Percentiles rank a stretch among this genome's conserved stretches.
Conservation (phyloP, 164 flowering plant species). For the Magnolia officinalis region DNA sequence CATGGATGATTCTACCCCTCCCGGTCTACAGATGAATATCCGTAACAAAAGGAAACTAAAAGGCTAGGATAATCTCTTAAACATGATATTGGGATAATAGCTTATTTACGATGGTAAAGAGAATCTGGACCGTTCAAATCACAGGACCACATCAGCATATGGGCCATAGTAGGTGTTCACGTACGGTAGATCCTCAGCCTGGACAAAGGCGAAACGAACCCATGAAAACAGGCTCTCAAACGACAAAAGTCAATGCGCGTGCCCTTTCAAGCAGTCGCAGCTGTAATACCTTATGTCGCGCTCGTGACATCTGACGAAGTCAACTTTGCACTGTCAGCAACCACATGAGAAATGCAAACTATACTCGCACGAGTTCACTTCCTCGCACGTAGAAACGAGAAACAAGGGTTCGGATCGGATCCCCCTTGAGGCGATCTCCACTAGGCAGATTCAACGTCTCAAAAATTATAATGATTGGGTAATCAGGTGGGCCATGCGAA, state of each 20-base stretch:
- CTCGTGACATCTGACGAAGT: not conserved
- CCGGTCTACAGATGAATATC: too few relatives aligned
- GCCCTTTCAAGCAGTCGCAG: not conserved
- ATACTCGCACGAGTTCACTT: not conserved
- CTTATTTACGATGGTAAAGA: not conserved
- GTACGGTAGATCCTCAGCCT: not conserved
- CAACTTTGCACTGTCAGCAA: constrained; percentile 1
- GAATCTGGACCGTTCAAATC: not conserved
- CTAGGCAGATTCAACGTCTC: too few relatives aligned
- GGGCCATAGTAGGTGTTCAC: not conserved
- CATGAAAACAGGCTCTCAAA: not conserved
- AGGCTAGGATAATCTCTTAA: too few relatives aligned
- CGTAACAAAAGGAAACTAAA: too few relatives aligned
- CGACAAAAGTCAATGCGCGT: constrained; percentile 2
- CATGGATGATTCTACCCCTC: too few relatives aligned
- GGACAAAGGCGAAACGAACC: not conserved
- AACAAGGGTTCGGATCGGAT: too few relatives aligned
- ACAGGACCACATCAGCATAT: not conserved
- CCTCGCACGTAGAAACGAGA: not conserved
- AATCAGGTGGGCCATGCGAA: too few relatives aligned
- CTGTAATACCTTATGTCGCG: not conserved
- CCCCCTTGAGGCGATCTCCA: too few relatives aligned
- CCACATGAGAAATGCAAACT: not conserved
- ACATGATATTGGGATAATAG: not conserved
- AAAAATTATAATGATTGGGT: too few relatives aligned